phyloP scores from a whole-genome alignment of 805 yeast species.

The Danielia oregonensis region DNA sequence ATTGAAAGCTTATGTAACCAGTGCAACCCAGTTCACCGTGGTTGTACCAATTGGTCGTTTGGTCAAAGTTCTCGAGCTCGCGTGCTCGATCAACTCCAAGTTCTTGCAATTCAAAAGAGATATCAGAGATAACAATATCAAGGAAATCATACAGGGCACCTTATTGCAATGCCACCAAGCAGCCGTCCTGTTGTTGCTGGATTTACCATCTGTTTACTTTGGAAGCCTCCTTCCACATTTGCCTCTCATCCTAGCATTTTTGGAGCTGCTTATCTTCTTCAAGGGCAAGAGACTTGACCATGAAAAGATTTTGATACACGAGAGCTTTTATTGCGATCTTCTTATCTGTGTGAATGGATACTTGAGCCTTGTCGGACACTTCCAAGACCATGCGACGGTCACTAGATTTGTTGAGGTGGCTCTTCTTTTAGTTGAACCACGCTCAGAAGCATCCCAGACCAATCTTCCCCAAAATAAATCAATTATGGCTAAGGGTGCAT shows the following conservation, averaged over 20 bases:
- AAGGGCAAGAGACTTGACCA: conserved; percentile 29
- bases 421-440: conserved; percentile 38
- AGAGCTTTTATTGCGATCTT: conserved; percentile 37
- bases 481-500: conserved; percentile 7
- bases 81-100: conserved; percentile 52
- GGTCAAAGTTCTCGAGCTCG: conserved; percentile 48
- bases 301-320: conserved; percentile 34
- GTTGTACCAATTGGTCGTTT: conserved; percentile 63
- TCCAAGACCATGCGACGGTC: conserved; percentile 49
- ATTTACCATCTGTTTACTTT: conserved; percentile 31
- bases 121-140: conserved; percentile 51
- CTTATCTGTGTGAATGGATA: conserved; percentile 24
- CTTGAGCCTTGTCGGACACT: conserved; percentile 32
- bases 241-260: conserved; percentile 44
- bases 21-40: conserved; percentile 53
- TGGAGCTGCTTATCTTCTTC: conserved; percentile 61
- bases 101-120: conserved; percentile 57
- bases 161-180: conserved; percentile 41
- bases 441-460: conserved; percentile 11
- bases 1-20: conserved; percentile 37
- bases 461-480: conserved; percentile 1
- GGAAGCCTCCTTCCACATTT: conserved; percentile 46
- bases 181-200: conserved; percentile 42
- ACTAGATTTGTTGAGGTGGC: conserved; percentile 59
- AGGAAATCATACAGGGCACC: conserved; percentile 40